Base-by-base conservation (phyloP, 257 asterid genomes). In the Avicennia marina region DNA sequence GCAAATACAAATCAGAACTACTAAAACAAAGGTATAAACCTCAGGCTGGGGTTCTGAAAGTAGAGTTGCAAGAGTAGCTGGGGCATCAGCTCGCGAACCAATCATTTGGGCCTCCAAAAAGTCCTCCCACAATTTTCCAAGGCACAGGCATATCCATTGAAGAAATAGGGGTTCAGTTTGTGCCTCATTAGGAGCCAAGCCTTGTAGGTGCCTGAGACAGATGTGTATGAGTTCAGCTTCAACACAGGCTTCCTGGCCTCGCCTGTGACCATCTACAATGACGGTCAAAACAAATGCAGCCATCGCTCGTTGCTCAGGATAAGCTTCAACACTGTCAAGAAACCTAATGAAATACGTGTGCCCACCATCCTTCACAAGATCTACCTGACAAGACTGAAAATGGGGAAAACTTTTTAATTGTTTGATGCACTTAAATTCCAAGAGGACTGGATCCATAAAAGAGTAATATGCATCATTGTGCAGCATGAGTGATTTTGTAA, bases 281-380 rank as follows among this genome's bases (percentile, higher is more conserved):
- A 93, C 97, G 33, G 97, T 95, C 79, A 93, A 73, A 49, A 86
- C 99, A 80, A 93, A 93, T 50, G 97, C 99, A 78, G 99, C 96
- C 99, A 93, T 93, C 48, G 97, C 99, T 51, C 99, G 90, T 74
- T 93, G 99, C 74, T 93, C 99, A 11, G 99, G 99, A 57, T 78
- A 93, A 51, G 96, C 99, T 58, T 93, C 99, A 58, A 82, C 76
- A 66, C 97, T 86, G 63, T 89, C 99, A 12, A 93, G 95, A 76
- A 93, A 93, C 71, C 77, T 81, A 71, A 89, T 86, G 78, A 93
- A 93, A 73, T 93, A 93, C 22, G 74, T 56, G 60, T 93, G 97
- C 21, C 99, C 99, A 16, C 83, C 85, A 72, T 93, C 99, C 86
- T 93, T 93, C 74, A 93, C 97, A 41, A 93, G 95, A 80, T 93